Conservation (phyloP, 345 rosid genomes). For the Excoecaria cochinchinensis region DNA sequence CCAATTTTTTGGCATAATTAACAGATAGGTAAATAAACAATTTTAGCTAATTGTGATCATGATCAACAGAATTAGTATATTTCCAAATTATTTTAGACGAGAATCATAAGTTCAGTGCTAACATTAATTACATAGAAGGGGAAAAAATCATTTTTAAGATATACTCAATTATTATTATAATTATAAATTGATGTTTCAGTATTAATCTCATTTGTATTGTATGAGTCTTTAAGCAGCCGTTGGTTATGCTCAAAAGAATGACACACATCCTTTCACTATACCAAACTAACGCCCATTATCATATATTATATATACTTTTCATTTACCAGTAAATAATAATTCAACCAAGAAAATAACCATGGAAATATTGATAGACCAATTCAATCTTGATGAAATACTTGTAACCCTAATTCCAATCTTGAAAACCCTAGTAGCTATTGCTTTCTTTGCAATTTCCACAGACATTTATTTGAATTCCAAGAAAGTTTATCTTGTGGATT, state of each 20-base stretch:
- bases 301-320: no score
- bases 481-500: constrained; percentile 50
- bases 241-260: constrained; percentile 2
- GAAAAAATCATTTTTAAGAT: not conserved
- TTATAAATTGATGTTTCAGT: no score
- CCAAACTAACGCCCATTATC: not conserved
- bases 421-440: not conserved
- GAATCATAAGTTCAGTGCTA: no score
- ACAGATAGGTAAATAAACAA: no score
- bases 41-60: no score
- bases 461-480: not conserved
- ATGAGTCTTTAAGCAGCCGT: constrained; percentile 9
- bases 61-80: no score
- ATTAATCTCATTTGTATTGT: not conserved
- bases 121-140: no score
- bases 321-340: not conserved
- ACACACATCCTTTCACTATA: not conserved
- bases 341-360: not conserved
- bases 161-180: no score
- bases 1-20: no score
- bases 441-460: not conserved
- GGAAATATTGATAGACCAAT: not conserved
- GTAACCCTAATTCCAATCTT: not conserved
- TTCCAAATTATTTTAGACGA: no score
- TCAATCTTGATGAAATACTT: not conserved